Percentiles rank a stretch among this genome's conserved stretches.
These are phyloP conservation scores for Quercus phellos DNA, from an alignment of 331 rosid genomes.

Conservation along the genomic window DNA sequence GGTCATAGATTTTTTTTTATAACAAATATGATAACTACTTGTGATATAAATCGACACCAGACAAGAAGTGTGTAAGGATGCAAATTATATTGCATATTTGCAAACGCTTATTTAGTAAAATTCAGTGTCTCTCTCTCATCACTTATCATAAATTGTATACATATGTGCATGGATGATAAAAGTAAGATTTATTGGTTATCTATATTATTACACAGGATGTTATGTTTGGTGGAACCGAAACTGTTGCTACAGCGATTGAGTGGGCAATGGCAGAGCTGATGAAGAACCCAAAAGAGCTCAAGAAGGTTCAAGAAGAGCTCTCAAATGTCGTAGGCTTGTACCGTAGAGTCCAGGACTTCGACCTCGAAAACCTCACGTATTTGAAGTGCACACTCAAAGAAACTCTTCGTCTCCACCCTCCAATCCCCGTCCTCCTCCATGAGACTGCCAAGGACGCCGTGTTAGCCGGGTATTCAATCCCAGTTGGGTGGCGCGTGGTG, in stretches of 20 bases:
- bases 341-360: conserved; percentile 27
- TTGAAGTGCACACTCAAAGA: conserved; percentile 42
- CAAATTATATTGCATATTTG: too few relatives aligned
- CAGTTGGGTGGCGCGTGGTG: conserved; percentile 32
- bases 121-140: too few relatives aligned
- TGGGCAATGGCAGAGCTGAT: conserved; percentile 54
- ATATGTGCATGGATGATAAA: too few relatives aligned
- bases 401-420: conserved; percentile 58
- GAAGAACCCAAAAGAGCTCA: conserved; percentile 36
- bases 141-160: too few relatives aligned
- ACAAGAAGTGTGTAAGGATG: too few relatives aligned
- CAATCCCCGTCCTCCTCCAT: conserved; percentile 54
- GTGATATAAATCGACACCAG: too few relatives aligned
- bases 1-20: too few relatives aligned
- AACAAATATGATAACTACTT: too few relatives aligned
- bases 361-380: conserved; percentile 33
- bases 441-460: conserved; percentile 32
- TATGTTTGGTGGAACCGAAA: conserved; percentile 63
- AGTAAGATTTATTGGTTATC: too few relatives aligned
- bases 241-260: conserved; percentile 55
- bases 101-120: too few relatives aligned
- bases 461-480: conserved; percentile 37
- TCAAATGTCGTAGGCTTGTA: conserved; percentile 30
- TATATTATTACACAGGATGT: conserved; percentile 35
- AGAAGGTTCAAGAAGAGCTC: conserved; percentile 40